Evolutionary conservation across 2,329 filamentous ascomycete species (phyloP), one percentile per base, ranked within the genome.

Genomic region (Lecanicillium sp.): DNA sequence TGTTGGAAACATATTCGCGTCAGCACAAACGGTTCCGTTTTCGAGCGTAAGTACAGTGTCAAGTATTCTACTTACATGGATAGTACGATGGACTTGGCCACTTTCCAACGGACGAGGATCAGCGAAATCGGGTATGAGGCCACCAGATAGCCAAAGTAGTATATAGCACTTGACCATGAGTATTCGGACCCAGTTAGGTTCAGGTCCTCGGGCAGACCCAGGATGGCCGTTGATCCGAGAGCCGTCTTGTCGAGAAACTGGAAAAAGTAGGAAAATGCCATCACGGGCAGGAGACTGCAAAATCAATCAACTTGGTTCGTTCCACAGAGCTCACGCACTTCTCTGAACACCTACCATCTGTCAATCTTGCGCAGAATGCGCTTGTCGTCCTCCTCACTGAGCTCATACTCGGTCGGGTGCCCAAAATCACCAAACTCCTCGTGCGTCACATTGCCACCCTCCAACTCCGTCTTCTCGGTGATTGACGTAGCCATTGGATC

Each of bases 241-340:
- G 68, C 69, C 0, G 71, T 72, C 52, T 81, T 80, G 57, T 81
- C 77, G 3, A 77, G 60, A 45, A 71, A 80, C 44, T 80, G 76
- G 5, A 79, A 57, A 12, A 72, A 66, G 48, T 80, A 80, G 2
- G 64, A 73, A 48, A 46, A 64, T 40, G 57, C 74, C 61, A 71
- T 66, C 42, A 68, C 43, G 5, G 66, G 77, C 54, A 80, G 67
- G 20, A 77, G 46, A 56, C 67, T 68, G 28, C 5, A 7, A 10
- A 15, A 13, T 15, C 20, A 19, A 18, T 12, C n/a, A 8, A 32
- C 14, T n/a, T 33, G 29, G 11, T 15, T 5, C 7, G 8, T 18
- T 15, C 10, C 14, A 15, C 14, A 4, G 28, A 9, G 10, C 5
- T 14, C 13, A 13, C 3, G 7, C 11, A 22, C 9, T 27, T 7